phyloP scores from a whole-genome alignment of 306 rosid species.

The Vigna hirtella region DNA sequence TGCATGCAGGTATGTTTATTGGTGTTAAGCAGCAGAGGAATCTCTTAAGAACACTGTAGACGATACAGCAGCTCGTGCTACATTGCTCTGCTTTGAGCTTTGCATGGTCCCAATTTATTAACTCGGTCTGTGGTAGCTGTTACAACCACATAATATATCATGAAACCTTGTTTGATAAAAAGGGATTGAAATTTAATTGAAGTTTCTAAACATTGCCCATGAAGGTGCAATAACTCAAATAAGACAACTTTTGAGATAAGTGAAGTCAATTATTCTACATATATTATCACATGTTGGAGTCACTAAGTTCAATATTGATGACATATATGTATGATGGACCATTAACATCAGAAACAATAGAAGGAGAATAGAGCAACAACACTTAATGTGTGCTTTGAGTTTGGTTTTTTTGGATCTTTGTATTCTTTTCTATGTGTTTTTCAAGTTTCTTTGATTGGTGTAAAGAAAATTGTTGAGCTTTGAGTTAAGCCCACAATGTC shows the following conservation, averaged over 20 bases:
- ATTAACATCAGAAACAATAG: not conserved
- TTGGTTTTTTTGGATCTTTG: slow-evolving; percentile 24
- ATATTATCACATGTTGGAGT: not conserved
- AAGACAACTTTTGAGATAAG: slow-evolving; percentile 3
- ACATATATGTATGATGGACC: slow-evolving; percentile 24
- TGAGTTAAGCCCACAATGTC: too few species aligned
- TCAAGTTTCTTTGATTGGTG: slow-evolving; percentile 17
- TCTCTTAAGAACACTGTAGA: slow-evolving; percentile 64
- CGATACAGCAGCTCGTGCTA: slow-evolving; percentile 47
- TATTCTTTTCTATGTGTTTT: slow-evolving; percentile 35
- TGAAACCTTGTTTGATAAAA: slow-evolving; percentile 35
- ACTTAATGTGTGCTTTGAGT: slow-evolving; percentile 13
- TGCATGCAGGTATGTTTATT: slow-evolving; percentile 28
- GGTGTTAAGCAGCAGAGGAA: slow-evolving; percentile 59
- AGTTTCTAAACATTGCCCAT: not conserved
- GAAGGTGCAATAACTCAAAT: not conserved
- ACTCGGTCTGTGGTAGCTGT: not conserved
- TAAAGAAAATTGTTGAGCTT: not conserved
- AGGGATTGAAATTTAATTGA: slow-evolving; percentile 9
- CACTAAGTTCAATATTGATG: not conserved
- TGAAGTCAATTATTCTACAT: not conserved
- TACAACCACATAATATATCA: too few species aligned
- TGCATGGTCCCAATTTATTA: slow-evolving; percentile 50
- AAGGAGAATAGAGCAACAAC: slow-evolving; percentile 1
- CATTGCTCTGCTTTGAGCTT: not conserved